Percentiles rank a stretch among this genome's conserved stretches.
phyloP scores from a whole-genome alignment of 139 green algal species.

The Chlorella sp. region DNA sequence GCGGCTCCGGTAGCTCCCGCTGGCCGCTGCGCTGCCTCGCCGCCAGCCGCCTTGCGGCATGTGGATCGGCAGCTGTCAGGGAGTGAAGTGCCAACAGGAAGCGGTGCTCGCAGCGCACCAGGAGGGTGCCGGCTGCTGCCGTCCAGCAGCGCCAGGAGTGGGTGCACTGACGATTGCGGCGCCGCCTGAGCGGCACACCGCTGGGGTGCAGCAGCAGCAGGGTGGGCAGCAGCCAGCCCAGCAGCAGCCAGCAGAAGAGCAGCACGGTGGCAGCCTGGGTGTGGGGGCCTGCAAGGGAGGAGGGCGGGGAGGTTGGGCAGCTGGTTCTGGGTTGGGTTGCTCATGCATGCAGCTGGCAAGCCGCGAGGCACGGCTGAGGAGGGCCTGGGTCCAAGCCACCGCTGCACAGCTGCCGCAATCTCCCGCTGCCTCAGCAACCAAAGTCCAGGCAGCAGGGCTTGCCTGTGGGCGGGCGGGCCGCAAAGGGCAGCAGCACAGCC shows the following conservation, averaged over 20 bases:
- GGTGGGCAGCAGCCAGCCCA: conserved; percentile 20
- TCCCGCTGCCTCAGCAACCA: no score
- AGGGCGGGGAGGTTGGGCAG: no score
- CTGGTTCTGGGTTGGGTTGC: no score
- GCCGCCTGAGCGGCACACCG: background rate
- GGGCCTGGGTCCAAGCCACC: no score
- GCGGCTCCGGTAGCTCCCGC: background rate
- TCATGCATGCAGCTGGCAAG: no score
- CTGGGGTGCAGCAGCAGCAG: conserved; percentile 12
- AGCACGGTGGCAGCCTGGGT: conserved; percentile 8
- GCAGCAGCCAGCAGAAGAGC: background rate
- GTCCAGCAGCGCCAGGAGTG: background rate
- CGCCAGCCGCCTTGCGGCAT: background rate
- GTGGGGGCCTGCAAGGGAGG: background rate
- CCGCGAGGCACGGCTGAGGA: no score
- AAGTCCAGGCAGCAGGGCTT: background rate
- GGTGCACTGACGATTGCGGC: background rate
- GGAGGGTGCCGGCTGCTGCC: background rate
- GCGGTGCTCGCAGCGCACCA: background rate
- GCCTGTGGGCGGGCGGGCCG: background rate
- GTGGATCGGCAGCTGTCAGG: background rate
- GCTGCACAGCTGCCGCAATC: no score
- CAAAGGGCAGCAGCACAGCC: conserved; percentile 9
- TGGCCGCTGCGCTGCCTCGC: background rate
- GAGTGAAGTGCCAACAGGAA: background rate